phyloP scores from a whole-genome alignment of 805 yeast genomes.

The Metschnikowia arizonensis region DNA sequence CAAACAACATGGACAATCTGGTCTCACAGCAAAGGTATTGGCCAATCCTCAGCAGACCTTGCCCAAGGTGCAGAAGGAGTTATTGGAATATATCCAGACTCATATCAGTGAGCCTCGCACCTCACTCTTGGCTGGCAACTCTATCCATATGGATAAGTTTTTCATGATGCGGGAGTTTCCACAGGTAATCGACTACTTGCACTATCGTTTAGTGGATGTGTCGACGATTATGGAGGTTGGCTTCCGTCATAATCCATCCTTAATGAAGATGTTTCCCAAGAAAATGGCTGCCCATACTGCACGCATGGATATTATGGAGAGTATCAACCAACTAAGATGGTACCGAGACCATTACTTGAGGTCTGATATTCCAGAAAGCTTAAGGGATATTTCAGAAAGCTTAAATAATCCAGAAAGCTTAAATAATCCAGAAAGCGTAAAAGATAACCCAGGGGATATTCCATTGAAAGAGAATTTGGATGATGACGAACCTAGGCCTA shows the following conservation, averaged over 20 bases:
- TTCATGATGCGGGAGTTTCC: slow-evolving; percentile 87
- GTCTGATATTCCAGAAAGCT: slow-evolving; percentile 14
- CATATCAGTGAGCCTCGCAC: slow-evolving; percentile 48
- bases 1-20: slow-evolving; percentile 70
- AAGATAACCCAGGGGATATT: neutral
- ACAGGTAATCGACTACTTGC: slow-evolving; percentile 51
- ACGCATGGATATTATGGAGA: slow-evolving; percentile 78
- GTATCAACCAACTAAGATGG: slow-evolving; percentile 80
- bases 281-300: slow-evolving; percentile 84
- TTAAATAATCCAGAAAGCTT: too few species aligned
- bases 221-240: slow-evolving; percentile 81
- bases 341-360: slow-evolving; percentile 62
- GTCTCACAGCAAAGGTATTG: slow-evolving; percentile 70
- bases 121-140: slow-evolving; percentile 85
- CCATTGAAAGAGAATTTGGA: neutral
- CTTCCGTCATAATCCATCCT: slow-evolving; percentile 64
- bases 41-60: slow-evolving; percentile 49
- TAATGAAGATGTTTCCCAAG: slow-evolving; percentile 54
- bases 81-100: slow-evolving; percentile 56
- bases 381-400: neutral
- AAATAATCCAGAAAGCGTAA: neutral
- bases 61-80: slow-evolving; percentile 59
- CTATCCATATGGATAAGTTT: slow-evolving; percentile 85
- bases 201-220: slow-evolving; percentile 85
- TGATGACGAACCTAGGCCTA: neutral